Base-by-base conservation (phyloP, 169 alveolate species). In the Eimeria brunetti region DNA sequence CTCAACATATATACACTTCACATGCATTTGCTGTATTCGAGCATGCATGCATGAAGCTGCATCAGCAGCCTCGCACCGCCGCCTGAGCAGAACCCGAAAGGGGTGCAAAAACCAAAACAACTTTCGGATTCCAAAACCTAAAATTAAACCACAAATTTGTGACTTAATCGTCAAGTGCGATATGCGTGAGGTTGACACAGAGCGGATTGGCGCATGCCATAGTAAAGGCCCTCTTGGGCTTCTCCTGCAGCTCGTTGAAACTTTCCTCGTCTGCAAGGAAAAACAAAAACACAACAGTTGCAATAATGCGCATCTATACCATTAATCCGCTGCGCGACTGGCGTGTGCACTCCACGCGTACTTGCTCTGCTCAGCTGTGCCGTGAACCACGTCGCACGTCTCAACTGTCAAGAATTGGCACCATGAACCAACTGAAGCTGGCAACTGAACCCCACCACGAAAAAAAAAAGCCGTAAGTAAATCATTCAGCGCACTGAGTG, bases 121-220 rank as follows among this genome's bases (percentile, higher is more conserved):
- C 33, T 30, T 36, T n/a, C 5, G 53, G 81, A 36, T 46, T 20
- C 64, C 64, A 7, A 76, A 41, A 46, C 33, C 64, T 46, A 76
- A 76, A 75, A 18, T 27, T 18, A 41, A 44, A 76, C 33, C 53
- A 60, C 60, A 24, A 24, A 76, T 46, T 11, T 46, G 38, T 36
- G 7, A 44, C 9, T 78, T 76, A 97, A 90, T 97, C 98, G 76
- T 97, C 98, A 51, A 97, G 95, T 56, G 98, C 97, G 88, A 98
- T 98, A 95, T 98, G 99, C 60, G 99, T 98, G 64, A 98, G 96
- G 95, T 97, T 98, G 83, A 98, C 97, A 71, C 99, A 98, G 96
- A 97, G 86, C n/a, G 96, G 96, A 89, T 98, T 97, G 44, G 98
- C 98, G 71, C 99, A 98, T 62, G 98, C 99, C 98, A 97, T 98